A percentile compares a stretch with the other conserved stretches of the same genome.
Evolutionary conservation across 225 moss, liverwort and hornwort genomes (phyloP).

Genomic region (Antitrichia curtipendula): DNA sequence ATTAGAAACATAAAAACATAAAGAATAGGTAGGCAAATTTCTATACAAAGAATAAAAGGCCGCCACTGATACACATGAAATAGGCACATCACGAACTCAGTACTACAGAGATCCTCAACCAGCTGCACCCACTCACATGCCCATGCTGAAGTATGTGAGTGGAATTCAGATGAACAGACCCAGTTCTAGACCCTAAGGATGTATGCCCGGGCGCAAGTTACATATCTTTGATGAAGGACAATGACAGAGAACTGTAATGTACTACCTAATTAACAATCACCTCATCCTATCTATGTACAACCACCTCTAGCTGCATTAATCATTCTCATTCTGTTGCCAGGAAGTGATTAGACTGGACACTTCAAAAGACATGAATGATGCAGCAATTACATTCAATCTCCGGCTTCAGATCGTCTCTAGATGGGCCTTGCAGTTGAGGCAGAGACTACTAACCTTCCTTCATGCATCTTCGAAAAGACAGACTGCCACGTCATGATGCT

Average conservation of each 20-base stretch:
- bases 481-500: neutral
- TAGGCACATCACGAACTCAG: slow-evolving; percentile 14
- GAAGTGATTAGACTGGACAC: neutral
- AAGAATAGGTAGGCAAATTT: slow-evolving; percentile 16
- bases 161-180: slow-evolving; percentile 10
- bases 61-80: slow-evolving; percentile 26
- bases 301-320: neutral
- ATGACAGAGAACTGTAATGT: slow-evolving; percentile 8
- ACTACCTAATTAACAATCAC: slow-evolving; percentile 12
- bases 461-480: neutral
- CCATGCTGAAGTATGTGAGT: neutral
- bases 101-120: neutral
- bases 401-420: neutral
- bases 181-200: slow-evolving; percentile 23
- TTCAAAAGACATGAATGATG: neutral
- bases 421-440: neutral
- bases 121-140: neutral
- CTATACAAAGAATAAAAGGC: slow-evolving; percentile 27
- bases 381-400: neutral
- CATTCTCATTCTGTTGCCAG: neutral
- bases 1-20: neutral
- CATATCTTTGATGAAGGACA: slow-evolving; percentile 30
- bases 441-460: neutral
- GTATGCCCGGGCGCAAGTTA: slow-evolving; percentile 32
- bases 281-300: slow-evolving; percentile 25